Evolutionary conservation across 1,284 basidiomycete species (phyloP), one percentile per base, ranked within the genome.

Genomic region (Thecaphora thlaspeos): DNA sequence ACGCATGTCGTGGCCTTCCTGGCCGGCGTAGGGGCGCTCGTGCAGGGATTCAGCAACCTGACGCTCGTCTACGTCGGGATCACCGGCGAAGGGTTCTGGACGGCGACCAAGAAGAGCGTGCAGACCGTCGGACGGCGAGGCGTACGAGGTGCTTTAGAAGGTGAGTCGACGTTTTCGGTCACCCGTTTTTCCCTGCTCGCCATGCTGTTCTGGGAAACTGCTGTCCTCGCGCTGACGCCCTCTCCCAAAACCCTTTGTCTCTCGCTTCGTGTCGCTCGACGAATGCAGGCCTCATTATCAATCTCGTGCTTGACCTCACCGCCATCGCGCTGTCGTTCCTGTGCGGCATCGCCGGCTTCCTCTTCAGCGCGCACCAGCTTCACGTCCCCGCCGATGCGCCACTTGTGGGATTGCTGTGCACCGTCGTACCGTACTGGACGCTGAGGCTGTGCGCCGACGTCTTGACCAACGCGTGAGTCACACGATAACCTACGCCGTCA

Each of bases 281-380:
- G 26, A 28, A 7, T 45, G 47, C 65, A 70, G 79, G 77, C 59
- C 85, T 88, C 1, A 79, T 92, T 48, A 83, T 93, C 68, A 89
- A 88, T 15, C 77, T 81, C 14, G 76, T 83, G 7, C 72, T 82
- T 21, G 79, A 80, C 21, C 83, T 91, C 28, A 85, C 88, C 10
- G 89, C 90, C 4, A 80, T 91, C 41, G 88, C 88, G 0, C 81
- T 92, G 83, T 46, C 80, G 4, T 83, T 91, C 64, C 88, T 90
- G 11, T 89, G 89, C 49, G 87, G 89, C 1, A 81, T 92, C 32
- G 81, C 84, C 12, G 89, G 90, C 0, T 95, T 93, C 76, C 79
- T 95, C 3, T 92, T 92, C 70, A 89, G 90, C 40, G 87, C 89
- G 4, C 91, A 92, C 76, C 87, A 88, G 0, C 80, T 93, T 22